Evolutionary conservation across 345 rosid genomes (phyloP).

Genomic region (Populus pruinosa): DNA sequence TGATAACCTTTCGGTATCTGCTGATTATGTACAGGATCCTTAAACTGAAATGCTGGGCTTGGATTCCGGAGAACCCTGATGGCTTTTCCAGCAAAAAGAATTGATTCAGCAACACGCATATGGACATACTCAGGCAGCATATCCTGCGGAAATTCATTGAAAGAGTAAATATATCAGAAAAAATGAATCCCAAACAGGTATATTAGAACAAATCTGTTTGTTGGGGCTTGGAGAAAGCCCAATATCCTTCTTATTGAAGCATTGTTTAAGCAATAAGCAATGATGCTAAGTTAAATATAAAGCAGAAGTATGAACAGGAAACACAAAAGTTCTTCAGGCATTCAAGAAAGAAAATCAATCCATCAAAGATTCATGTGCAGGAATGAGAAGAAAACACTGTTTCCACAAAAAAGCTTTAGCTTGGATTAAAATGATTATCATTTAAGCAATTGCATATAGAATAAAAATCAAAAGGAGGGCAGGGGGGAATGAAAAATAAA

Average conservation of each 20-base stretch:
- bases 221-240: not conserved
- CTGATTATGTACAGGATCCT: constrained; percentile 49
- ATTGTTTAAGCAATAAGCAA: not conserved
- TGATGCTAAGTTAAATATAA: not conserved
- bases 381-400: not conserved
- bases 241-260: not conserved
- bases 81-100: constrained; percentile 97
- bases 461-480: not conserved
- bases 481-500: not conserved
- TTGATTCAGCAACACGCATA: constrained; percentile 88
- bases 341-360: not conserved
- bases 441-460: no score
- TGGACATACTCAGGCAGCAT: constrained; percentile 89
- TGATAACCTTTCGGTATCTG: constrained; percentile 47
- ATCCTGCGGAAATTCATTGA: constrained; percentile 56
- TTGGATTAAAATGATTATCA: not conserved
- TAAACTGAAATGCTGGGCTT: constrained; percentile 63
- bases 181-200: not conserved
- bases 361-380: not conserved
- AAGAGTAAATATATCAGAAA: constrained; percentile 12
- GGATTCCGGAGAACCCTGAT: constrained; percentile 92
- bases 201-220: not conserved
- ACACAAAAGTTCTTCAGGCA: not conserved
- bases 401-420: not conserved
- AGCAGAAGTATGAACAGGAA: not conserved